Evolutionary conservation across 768 basidiomycete species (phyloP), one percentile per base, ranked within the genome.

Genomic region (Cystofilobasidium bisporidii): DNA sequence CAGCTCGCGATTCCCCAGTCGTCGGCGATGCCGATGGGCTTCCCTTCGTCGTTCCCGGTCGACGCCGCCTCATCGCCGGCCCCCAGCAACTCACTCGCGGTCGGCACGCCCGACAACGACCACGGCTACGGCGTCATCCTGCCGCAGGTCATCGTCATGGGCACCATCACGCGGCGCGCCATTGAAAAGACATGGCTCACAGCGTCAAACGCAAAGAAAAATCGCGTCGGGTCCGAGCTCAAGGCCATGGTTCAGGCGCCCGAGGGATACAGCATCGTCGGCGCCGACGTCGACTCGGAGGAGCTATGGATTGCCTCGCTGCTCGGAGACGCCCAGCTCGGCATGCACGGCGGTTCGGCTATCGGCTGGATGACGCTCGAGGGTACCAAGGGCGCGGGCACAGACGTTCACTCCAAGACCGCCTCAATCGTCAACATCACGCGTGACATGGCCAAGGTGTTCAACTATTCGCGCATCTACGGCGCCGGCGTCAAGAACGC

Each of bases 331-430:
- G 89, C 92, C 0, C 94, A 99, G 77, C 96, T 99, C 76, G 96
- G 94, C 12, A 76, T 94, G 66, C 93, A 99, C 72, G 94, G 94
- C 15, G 91, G 92, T 15, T 93, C 92, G 3, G 92, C 94, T 1
- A 85, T 99, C 50, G 94, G 96, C 3, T 98, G 94, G 94, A 98
- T 99, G 94, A 97, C 93, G 20, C 82, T 99, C 33, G 96, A 98
- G 76, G 93, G 96, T 0, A 94, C 93, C 20, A 98, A 98, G 77
- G 82, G 86, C 0, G 87, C 88, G 0, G 92, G 92, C 8, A 98
- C 94, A 9, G 94, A 99, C 78, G 78, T 99, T 36, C 94, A 97
- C 74, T 97, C 93, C 15, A 96, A 96, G 79, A 94, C 93, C 1
- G 96, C 94, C 15, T 84, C 78, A 67, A 98, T 98, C 73, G 80